These are phyloP conservation scores for Sphenostylis stenocarpa DNA, from an alignment of 306 rosid species.

Conservation along the genomic window DNA sequence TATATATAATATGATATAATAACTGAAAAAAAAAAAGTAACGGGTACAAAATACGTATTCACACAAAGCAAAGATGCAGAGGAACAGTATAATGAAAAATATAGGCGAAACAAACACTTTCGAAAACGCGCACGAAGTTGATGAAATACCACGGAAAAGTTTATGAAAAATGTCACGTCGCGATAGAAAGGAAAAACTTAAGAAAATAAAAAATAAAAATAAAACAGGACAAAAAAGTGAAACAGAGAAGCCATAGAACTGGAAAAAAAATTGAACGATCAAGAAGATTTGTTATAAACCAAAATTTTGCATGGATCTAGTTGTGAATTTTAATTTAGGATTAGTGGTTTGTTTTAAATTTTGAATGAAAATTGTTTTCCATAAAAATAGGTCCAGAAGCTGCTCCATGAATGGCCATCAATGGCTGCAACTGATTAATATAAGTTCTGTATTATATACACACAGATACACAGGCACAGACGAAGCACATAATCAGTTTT, in stretches of 20 bases:
- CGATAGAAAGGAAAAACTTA: neutral
- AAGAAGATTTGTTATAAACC: neutral
- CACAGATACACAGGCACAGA: neutral
- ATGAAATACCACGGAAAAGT: neutral
- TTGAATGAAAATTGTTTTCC: conserved; percentile 25
- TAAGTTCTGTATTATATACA: conserved; percentile 33
- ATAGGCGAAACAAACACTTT: neutral
- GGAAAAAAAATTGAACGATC: neutral
- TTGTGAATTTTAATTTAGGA: neutral
- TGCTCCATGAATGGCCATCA: conserved; percentile 46
- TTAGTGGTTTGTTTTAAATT: neutral
- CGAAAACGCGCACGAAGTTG: neutral
- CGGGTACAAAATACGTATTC: neutral
- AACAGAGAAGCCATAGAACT: neutral
- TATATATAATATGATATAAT: neutral
- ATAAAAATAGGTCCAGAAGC: conserved; percentile 44
- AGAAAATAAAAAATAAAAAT: neutral
- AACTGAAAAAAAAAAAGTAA: neutral
- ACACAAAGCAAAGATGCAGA: neutral
- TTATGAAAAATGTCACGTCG: neutral
- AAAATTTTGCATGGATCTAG: conserved; percentile 7
- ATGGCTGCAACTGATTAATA: conserved; percentile 42
- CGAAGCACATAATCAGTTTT: conserved; percentile 30
- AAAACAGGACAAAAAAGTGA: neutral
- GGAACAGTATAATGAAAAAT: neutral